phyloP scores from a whole-genome alignment of 441 rosid genomes.

The Raphanus hybrid region DNA sequence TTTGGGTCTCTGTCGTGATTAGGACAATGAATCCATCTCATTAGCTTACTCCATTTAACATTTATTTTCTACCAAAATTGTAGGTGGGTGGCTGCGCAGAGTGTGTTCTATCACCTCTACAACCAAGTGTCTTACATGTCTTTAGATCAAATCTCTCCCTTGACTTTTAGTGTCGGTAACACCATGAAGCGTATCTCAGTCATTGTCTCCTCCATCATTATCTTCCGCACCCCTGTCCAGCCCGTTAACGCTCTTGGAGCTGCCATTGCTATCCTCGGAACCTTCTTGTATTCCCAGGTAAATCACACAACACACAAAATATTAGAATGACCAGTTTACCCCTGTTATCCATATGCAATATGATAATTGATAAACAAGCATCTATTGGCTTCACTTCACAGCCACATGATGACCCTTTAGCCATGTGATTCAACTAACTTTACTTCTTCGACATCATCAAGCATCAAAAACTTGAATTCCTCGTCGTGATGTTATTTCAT shows the following conservation, averaged over 20 bases:
- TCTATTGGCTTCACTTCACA: constrained; percentile 12
- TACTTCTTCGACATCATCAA: background rate
- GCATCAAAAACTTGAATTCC: background rate
- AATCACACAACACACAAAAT: constrained; percentile 18
- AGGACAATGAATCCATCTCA: no score
- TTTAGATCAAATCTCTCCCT: constrained; percentile 69
- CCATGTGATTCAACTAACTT: background rate
- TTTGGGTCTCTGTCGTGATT: no score
- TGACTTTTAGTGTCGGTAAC: constrained; percentile 78
- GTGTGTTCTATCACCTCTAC: constrained; percentile 67
- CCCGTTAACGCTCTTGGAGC: constrained; percentile 77
- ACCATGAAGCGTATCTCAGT: constrained; percentile 82
- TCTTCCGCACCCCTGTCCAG: constrained; percentile 78
- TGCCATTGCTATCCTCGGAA: constrained; percentile 79
- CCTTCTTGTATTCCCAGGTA: constrained; percentile 84
- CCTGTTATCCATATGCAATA: constrained; percentile 6
- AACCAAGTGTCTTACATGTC: constrained; percentile 85
- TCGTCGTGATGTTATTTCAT: constrained; percentile 6
- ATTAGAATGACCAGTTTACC: constrained; percentile 31
- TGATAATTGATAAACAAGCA: no score
- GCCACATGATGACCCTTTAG: constrained; percentile 24
- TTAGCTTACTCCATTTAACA: background rate
- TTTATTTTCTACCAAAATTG: background rate
- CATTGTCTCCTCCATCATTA: constrained; percentile 77
- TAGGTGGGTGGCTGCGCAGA: constrained; percentile 77